A percentile compares a stretch with the other conserved stretches of the same genome.
These are phyloP conservation scores for Xylaria nigripes DNA, from an alignment of 495 filamentous ascomycete genomes.

Conservation along the genomic window DNA sequence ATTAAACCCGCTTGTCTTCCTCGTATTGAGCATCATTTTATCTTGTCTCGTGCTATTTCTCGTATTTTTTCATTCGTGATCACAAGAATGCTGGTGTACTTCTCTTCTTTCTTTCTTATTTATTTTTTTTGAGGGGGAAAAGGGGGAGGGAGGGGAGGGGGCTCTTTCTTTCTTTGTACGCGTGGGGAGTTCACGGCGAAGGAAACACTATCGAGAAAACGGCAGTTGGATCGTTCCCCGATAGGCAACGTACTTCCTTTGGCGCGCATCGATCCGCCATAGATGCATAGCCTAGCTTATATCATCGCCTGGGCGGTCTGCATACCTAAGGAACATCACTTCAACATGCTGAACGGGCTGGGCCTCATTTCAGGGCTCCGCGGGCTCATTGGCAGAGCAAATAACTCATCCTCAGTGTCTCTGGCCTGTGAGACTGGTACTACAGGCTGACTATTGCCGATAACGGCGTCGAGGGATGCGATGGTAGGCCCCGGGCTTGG, in stretches of 20 bases:
- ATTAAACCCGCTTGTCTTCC: too few species aligned
- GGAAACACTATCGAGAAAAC: background rate
- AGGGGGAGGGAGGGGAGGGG: too few species aligned
- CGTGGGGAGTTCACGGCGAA: too few species aligned
- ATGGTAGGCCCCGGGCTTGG: constrained; percentile 27
- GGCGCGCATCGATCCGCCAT: background rate
- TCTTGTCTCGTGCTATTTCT: background rate
- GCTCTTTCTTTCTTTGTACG: too few species aligned
- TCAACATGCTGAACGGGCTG: constrained; percentile 58
- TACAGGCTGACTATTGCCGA: constrained; percentile 30
- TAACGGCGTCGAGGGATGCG: constrained; percentile 39
- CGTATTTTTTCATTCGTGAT: background rate
- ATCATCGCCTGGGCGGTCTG: background rate
- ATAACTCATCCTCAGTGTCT: constrained; percentile 63
- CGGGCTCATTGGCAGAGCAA: constrained; percentile 72
- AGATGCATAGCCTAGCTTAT: background rate
- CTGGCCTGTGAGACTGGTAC: constrained; percentile 22
- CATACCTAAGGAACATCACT: constrained; percentile 11
- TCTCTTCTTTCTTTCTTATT: too few species aligned
- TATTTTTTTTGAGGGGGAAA: too few species aligned
- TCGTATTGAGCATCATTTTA: background rate
- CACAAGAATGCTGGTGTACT: background rate
- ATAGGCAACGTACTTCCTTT: background rate
- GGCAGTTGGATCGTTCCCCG: too few species aligned
- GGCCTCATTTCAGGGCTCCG: constrained; percentile 68